phyloP scores from a whole-genome alignment of 495 filamentous ascomycete species.

The Neurospora tetrasperma region DNA sequence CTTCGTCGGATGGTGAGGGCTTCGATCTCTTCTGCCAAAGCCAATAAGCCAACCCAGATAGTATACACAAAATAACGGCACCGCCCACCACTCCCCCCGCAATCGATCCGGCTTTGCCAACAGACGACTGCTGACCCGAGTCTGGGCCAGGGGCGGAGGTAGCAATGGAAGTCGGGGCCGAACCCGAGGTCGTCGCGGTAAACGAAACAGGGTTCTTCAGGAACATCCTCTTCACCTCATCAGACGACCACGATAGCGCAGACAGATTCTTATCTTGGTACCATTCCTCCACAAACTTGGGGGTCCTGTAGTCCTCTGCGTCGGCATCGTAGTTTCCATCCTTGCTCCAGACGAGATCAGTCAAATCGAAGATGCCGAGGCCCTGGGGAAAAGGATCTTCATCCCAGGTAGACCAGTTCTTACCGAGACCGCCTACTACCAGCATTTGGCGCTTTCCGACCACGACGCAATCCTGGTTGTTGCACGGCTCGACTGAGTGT shows the following conservation, averaged over 20 bases:
- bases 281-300: slow-evolving; percentile 2
- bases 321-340: slow-evolving; percentile 6
- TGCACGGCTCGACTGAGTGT: slow-evolving; percentile 15
- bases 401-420: not conserved
- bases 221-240: slow-evolving; percentile 7
- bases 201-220: not conserved
- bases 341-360: slow-evolving; percentile 1
- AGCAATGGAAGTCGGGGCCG: not conserved
- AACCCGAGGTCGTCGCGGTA: not conserved
- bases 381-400: slow-evolving; percentile 4
- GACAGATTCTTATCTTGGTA: slow-evolving; percentile 1
- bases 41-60: too few species aligned
- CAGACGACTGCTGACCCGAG: not conserved
- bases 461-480: slow-evolving; percentile 22
- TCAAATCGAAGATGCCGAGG: slow-evolving; percentile 8
- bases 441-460: slow-evolving; percentile 33
- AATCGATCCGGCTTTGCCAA: not conserved
- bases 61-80: too few species aligned
- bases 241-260: slow-evolving; percentile 1
- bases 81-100: too few species aligned
- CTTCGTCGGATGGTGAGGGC: too few species aligned
- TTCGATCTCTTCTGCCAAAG: too few species aligned
- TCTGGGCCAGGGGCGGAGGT: not conserved
- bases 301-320: slow-evolving; percentile 4
- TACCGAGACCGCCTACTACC: slow-evolving; percentile 17